Conservation (phyloP, 257 asterid species). For the Salvia rosmarinus region DNA sequence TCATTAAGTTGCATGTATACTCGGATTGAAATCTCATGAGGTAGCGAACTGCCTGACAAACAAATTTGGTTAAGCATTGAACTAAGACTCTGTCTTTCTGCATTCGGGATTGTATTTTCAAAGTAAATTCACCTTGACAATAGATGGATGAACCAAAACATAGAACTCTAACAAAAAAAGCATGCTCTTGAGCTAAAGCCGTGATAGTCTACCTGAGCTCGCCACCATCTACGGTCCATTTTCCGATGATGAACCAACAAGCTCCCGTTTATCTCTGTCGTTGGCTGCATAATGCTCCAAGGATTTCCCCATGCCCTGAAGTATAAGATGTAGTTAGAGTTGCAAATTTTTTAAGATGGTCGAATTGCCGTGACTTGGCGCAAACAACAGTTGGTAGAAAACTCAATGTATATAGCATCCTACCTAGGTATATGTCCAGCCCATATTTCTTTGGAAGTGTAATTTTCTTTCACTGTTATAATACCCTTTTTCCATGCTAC, state of each 20-base stretch:
- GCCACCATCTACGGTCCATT: slow-evolving; percentile 99
- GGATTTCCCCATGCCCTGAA: slow-evolving; percentile 93
- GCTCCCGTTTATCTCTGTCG: slow-evolving; percentile 93
- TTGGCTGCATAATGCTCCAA: slow-evolving; percentile 92
- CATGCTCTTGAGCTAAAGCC: background rate
- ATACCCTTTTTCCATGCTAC: slow-evolving; percentile 67
- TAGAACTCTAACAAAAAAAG: no score
- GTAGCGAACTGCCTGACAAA: slow-evolving; percentile 83
- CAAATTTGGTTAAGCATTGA: background rate
- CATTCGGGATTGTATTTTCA: no score
- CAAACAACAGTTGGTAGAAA: background rate
- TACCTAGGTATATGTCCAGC: slow-evolving; percentile 80
- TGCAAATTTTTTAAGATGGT: slow-evolving; percentile 13
- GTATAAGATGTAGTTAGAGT: slow-evolving; percentile 23
- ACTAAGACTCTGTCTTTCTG: no score
- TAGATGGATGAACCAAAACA: no score
- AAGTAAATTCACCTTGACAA: no score
- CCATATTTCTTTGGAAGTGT: slow-evolving; percentile 88
- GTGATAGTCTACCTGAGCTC: slow-evolving; percentile 76
- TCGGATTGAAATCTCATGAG: slow-evolving; percentile 89
- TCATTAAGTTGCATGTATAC: slow-evolving; percentile 83
- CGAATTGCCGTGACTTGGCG: no score
- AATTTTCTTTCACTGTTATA: slow-evolving; percentile 66
- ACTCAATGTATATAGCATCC: slow-evolving; percentile 17
- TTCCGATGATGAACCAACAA: slow-evolving; percentile 75